Evolutionary conservation across 2,329 filamentous ascomycete genomes (phyloP), one percentile per base, ranked within the genome.

Genomic region (Ophiostoma montium): DNA sequence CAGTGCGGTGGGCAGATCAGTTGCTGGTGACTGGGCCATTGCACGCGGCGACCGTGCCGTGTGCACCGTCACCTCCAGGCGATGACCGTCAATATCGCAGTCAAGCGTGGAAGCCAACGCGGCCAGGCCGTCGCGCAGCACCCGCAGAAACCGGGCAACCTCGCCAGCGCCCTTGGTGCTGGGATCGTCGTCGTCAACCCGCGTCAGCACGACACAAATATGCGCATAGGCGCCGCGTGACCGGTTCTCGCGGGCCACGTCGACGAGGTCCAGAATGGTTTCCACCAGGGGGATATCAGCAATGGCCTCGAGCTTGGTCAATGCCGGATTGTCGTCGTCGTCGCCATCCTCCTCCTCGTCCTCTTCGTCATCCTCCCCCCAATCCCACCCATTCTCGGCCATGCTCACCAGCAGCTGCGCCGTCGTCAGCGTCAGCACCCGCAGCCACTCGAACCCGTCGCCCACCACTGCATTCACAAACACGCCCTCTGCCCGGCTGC

Each of bases 391-490:
- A 19, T 56, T 58, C n/a, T 59, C 58, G n/a, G 60, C 57, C 50
- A 65, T 57, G 50, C 63, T 59, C 30, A 59, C 53, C 31, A 60
- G 48, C n/a, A 65, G 53, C 13, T 58, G 58, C 27, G 52, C 52
- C 32, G 60, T 56, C 0, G 59, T 58, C n/a, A 59, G 61, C 41
- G 56, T 59, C 19, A 65, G 38, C 43, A 65, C 59, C 27, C 63
- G 62, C 31, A 65, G 52, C 63, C 63, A 65, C 18, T 58, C 57
- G 1, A 57, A 57, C 5, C 63, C 63, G 30, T 59, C 57, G 35
- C 64, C 61, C 2, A 63, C 59, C 3, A 64, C 58, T 2, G 62
- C 63, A 35, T 65, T 60, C 9, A 63, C 56, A 32, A 55, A 55
- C 1, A 61, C 55, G 9, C 51, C 45, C 7, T 54, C 51, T 2